Evolutionary conservation across 805 yeast species (phyloP).

Genomic region (Yarrowia divulgata): DNA sequence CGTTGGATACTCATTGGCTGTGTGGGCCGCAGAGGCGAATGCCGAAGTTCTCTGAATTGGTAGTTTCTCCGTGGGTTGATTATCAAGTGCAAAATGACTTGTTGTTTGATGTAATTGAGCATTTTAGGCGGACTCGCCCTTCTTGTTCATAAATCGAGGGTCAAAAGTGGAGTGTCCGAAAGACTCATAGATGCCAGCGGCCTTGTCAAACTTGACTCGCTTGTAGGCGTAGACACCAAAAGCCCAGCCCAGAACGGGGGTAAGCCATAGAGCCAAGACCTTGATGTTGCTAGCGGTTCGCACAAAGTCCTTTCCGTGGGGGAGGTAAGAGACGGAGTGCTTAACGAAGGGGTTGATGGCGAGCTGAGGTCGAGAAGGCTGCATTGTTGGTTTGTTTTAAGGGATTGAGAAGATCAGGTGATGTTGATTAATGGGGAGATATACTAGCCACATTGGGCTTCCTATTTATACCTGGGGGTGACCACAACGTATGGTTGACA

Average conservation of each 20-base stretch:
- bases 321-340: conserved; percentile 25
- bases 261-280: conserved; percentile 10
- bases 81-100: conserved; percentile 22
- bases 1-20: not conserved
- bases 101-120: conserved; percentile 36
- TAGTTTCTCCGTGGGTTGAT: conserved; percentile 17
- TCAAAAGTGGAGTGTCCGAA: conserved; percentile 37
- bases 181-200: conserved; percentile 22
- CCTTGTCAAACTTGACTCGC: conserved; percentile 39
- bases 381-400: conserved; percentile 33
- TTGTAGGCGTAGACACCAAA: conserved; percentile 37
- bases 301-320: conserved; percentile 10
- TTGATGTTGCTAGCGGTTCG: conserved; percentile 17
- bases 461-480: conserved; percentile 36
- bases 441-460: conserved; percentile 21
- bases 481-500: conserved; percentile 6
- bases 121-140: conserved; percentile 28
- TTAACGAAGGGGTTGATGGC: conserved; percentile 36
- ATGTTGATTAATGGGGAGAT: conserved; percentile 24
- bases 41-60: conserved; percentile 10
- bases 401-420: conserved; percentile 23
- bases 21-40: not conserved
- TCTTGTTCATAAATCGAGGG: conserved; percentile 35
- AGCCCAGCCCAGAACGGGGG: conserved; percentile 39
- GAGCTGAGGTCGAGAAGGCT: conserved; percentile 38